Evolutionary conservation across 345 rosid genomes (phyloP), one percentile per base, ranked within the genome.

Genomic region (Citrus medica): DNA sequence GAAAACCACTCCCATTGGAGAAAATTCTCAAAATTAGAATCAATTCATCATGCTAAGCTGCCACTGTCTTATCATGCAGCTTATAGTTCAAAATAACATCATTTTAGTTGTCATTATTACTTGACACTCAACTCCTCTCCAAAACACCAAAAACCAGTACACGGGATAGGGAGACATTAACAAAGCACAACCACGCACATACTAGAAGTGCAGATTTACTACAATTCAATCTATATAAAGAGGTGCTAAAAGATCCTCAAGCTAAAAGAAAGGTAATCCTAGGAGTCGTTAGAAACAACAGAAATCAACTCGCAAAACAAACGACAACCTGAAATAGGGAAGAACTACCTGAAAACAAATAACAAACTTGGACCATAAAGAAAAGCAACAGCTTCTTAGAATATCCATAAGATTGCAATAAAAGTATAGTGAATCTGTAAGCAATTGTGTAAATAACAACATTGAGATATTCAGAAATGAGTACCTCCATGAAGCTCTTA

Each of bases 401-500:
- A 9, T 62, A 17, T 63, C 46, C 78, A 48, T 1, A n/a, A 64
- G 40, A 75, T 48, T 22, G 46, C n/a, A 62, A 63, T 33, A 21
- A 21, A 63, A 16, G 46, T 17, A 48, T 8, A 75, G 24, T 5
- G 8, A 64, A 28, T 30, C 6, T 48, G 14, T 46, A 32, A 64
- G 40, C 32, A 75, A 27, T 5, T 62, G 51, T 12, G 10, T 19
- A 46, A 2, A 24, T 24, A 37, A 38, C 48, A 63, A 30, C 13
- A 22, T 30, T 30, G 46, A 64, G 30, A 74, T 38, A 64, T 28
- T 27, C 46, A 59, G 14, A 42, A 70, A 58, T 24, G 32, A 64
- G 42, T 73, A 88, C 90, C 99, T 96, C 97, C 97, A 96, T 90
- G 85, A 96, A 96, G 85, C 92, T 96, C 84, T 89, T 94, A 87